Conservation (phyloP, 768 basidiomycete genomes). For the Auriscalpium microsporum region DNA sequence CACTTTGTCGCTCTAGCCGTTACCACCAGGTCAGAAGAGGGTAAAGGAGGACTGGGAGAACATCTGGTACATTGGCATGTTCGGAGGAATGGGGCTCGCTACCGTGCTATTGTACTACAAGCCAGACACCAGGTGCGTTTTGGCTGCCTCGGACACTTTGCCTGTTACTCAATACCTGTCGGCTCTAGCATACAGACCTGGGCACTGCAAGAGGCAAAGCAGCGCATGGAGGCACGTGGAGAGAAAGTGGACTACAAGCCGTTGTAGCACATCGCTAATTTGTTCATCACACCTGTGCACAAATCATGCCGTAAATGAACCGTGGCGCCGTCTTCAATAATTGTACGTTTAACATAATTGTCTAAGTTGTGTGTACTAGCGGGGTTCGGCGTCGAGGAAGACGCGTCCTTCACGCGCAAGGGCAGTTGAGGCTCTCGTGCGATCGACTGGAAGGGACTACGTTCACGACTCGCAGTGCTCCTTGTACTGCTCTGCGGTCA, state of each 20-base stretch:
- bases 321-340: too few species aligned
- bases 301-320: too few species aligned
- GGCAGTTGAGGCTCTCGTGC: background rate
- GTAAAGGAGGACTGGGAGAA: constrained; percentile 88
- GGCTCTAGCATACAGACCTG: constrained; percentile 74
- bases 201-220: constrained; percentile 86
- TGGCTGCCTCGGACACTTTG: background rate
- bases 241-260: constrained; percentile 73
- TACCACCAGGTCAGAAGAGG: constrained; percentile 72
- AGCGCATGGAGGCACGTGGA: constrained; percentile 86
- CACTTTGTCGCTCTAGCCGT: constrained; percentile 41
- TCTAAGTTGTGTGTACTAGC: background rate
- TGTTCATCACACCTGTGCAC: background rate
- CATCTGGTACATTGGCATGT: constrained; percentile 88
- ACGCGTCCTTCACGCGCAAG: background rate
- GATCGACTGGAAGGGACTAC: background rate
- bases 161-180: too few species aligned
- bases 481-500: constrained; percentile 73
- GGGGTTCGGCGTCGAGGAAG: background rate
- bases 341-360: too few species aligned
- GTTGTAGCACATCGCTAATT: background rate
- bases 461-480: constrained; percentile 40
- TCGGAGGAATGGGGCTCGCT: constrained; percentile 74
- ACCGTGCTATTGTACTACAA: constrained; percentile 80
- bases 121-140: constrained; percentile 80